Base-by-base conservation (phyloP, 2,329 filamentous ascomycete species). In the Scortechinia acanthostroma region DNA sequence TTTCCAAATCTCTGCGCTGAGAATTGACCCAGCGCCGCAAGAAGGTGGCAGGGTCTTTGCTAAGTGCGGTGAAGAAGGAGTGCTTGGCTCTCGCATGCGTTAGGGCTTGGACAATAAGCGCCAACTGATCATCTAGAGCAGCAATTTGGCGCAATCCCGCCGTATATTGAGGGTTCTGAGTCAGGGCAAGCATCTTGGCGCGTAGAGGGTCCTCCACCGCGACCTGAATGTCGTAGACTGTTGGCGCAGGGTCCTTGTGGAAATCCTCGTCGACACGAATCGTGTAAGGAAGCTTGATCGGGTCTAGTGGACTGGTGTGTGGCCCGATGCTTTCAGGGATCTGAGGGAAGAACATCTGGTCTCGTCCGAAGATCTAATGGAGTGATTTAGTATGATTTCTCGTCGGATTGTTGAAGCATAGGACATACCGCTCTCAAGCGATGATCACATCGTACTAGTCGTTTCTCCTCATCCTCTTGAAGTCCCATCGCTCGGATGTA, bases 391-490 rank as follows among this genome's bases (percentile, higher is more conserved):
- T 13, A 14, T n/a, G 14, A 43, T n/a, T 13, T 17, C n/a, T 14
- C 20, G n/a, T n/a, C n/a, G n/a, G n/a, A n/a, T n/a, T n/a, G n/a
- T n/a, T n/a, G 3, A 17, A 17, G 4, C 42, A 15, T 46, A n/a
- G 4, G 21, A 43, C 37, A 58, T 67, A 95, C 89, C 63, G 79
- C 80, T 66, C 78, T 85, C 44, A 98, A 63, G 42, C 83, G 74
- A 37, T 91, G 85, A 58, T 98, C 91, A 58, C 93, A 97, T 30
- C 88, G 84, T 54, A 98, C 91, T 49, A 87, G 86, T 49, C 93
- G 80, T 69, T 93, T 93, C 60, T 98, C 93, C 48, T 97, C 91
- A 51, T 95, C 91, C 59, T 96, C 91, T 61, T 95, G 89, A 42
- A 98, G 70, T 16, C 84, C 83, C 71, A 88, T 86, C 17, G 87